Conservation (phyloP, 495 filamentous ascomycete species). For the Penicillium chermesinum region DNA sequence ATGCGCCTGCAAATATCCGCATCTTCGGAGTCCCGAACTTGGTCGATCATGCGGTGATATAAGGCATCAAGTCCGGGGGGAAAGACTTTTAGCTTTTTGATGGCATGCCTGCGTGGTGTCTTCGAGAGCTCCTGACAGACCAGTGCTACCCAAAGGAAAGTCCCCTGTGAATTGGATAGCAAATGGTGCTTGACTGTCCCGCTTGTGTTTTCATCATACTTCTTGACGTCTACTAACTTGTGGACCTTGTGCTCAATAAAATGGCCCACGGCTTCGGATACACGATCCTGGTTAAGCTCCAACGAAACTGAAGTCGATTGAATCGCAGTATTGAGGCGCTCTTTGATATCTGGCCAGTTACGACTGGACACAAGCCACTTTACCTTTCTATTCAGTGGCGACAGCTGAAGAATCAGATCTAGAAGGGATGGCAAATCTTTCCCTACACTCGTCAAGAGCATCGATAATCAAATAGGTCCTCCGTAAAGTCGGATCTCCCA, state of each 20-base stretch:
- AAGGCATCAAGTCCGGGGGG: not conserved
- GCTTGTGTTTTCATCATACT: slow-evolving; percentile 25
- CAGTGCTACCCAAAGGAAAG: slow-evolving; percentile 3
- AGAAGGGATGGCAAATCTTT: not conserved
- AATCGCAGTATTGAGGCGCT: not conserved
- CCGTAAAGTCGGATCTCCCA: not conserved
- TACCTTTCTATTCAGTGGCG: not conserved
- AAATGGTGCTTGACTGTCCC: slow-evolving; percentile 37
- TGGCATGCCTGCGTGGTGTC: not conserved
- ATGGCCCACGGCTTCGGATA: not conserved
- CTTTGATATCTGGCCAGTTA: slow-evolving; percentile 1
- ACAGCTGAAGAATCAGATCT: not conserved
- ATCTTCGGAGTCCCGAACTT: not conserved
- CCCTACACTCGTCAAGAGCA: not conserved
- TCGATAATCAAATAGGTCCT: not conserved
- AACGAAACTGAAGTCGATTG: not conserved
- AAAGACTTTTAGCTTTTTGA: not conserved
- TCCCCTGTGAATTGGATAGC: slow-evolving; percentile 16
- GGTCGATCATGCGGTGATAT: not conserved
- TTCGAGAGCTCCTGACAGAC: not conserved
- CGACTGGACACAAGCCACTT: slow-evolving; percentile 2
- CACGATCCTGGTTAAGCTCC: slow-evolving; percentile 1
- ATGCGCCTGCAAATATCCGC: not conserved
- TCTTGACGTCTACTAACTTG: not conserved
- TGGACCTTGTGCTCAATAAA: slow-evolving; percentile 4